These are phyloP conservation scores for Cydonia oblonga DNA, from an alignment of 331 rosid species.

Conservation along the genomic window DNA sequence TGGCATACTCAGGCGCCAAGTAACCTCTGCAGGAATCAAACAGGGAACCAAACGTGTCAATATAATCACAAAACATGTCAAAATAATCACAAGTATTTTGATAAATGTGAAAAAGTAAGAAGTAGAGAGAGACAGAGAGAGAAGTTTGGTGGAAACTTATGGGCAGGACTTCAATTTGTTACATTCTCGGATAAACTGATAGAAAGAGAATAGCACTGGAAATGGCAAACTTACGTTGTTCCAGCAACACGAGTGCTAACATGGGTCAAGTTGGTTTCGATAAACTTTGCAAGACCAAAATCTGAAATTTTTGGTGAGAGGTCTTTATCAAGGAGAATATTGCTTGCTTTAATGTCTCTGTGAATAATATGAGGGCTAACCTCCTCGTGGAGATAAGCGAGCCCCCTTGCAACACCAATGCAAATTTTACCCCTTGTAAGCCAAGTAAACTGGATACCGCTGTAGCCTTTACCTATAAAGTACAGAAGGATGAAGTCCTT, in stretches of 20 bases:
- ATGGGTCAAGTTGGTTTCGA: slow-evolving; percentile 56
- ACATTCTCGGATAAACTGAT: background rate
- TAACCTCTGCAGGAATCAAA: slow-evolving; percentile 59
- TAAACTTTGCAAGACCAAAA: slow-evolving; percentile 86
- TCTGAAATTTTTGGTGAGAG: slow-evolving; percentile 63
- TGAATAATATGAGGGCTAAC: slow-evolving; percentile 31
- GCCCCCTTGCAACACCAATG: slow-evolving; percentile 71
- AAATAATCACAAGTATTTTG: background rate
- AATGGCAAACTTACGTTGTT: slow-evolving; percentile 48
- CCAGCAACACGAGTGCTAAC: slow-evolving; percentile 81
- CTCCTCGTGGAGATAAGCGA: slow-evolving; percentile 62
- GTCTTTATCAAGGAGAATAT: slow-evolving; percentile 53
- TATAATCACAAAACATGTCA: background rate
- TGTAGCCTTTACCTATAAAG: slow-evolving; percentile 37
- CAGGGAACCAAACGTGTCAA: background rate
- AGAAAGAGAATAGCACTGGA: slow-evolving; percentile 2
- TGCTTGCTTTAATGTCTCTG: slow-evolving; percentile 57
- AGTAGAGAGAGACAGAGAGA: background rate
- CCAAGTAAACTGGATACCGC: slow-evolving; percentile 55
- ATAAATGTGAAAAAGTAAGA: background rate
- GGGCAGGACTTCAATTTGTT: background rate
- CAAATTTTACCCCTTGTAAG: slow-evolving; percentile 39
- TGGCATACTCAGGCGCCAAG: slow-evolving; percentile 83
- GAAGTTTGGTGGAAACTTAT: background rate
- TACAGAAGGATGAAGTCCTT: slow-evolving; percentile 9